Base-by-base conservation (phyloP, 352 stramenopile genomes). In the Globisporangium alternatum region DNA sequence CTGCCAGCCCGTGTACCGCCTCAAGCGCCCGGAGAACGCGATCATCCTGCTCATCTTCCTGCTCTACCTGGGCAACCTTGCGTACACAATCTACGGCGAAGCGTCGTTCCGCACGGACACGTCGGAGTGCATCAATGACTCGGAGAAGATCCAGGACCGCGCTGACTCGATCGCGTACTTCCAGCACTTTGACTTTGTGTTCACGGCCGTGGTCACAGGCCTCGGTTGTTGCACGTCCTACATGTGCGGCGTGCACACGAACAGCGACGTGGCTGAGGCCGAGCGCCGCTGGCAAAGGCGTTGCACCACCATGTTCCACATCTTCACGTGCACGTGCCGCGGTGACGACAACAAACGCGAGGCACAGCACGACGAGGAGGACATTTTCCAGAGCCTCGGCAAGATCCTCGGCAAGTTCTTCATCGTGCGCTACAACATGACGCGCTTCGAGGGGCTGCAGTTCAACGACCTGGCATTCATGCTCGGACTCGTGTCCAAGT, bases 391-490 rank as follows among this genome's bases (percentile, higher is more conserved):
- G 67, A 81, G 71, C 31, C 54, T 93, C 7, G 81, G 81, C 47
- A 76, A 74, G 35, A 77, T 89, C 43, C 64, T 93, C 8, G 77
- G 81, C 65, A 86, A 88, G 59, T 91, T 93, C 62, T 88, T 93
- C 35, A 80, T 89, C 47, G 78, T 90, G 53, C 72, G 80, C 41
- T 89, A 88, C 65, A 87, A 88, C 56, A 86, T 72, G 5, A 74
- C 79, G 48, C 63, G 76, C 30, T 90, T 89, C 66, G 76, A 88
- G 65, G 76, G 78, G 2, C 65, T 93, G 55, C 83, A 81, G 62
- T 88, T 89, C 59, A 87, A 83, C 28, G 84, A 93, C 62, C 69
- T 93, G 28, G 74, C 78, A 55, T 90, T 93, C 63, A 86, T 79
- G 31, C 67, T 93, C 28, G 75, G 77, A 7, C 71, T 93, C 35